phyloP scores from a whole-genome alignment of 768 basidiomycete genomes.

The Lactarius pseudohatsudake region DNA sequence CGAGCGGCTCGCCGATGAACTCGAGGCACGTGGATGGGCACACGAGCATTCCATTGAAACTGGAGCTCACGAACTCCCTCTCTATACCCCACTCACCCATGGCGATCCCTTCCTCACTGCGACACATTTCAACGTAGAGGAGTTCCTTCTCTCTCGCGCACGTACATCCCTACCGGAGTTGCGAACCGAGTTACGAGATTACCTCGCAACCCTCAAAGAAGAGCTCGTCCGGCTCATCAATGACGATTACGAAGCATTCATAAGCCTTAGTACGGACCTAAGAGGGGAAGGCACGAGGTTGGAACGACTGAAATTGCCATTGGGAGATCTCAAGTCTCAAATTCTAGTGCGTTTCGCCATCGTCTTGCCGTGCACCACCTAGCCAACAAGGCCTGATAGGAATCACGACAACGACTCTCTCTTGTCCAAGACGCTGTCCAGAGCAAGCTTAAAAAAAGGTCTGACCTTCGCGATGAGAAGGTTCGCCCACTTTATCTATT shows the following conservation, averaged over 20 bases:
- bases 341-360: conserved; percentile 56
- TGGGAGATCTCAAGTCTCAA: conserved; percentile 59
- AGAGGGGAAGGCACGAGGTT: conserved; percentile 79
- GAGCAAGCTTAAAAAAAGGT: conserved; percentile 71
- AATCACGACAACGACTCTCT: conserved; percentile 62
- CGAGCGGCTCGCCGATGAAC: conserved; percentile 71
- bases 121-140: conserved; percentile 74
- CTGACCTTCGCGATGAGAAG: conserved; percentile 83
- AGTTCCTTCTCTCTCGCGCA: conserved; percentile 82
- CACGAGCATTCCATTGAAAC: conserved; percentile 45
- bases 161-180: conserved; percentile 87
- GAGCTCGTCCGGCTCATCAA: conserved; percentile 96
- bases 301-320: conserved; percentile 63
- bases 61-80: conserved; percentile 52
- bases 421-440: conserved; percentile 72
- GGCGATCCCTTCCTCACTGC: conserved; percentile 70
- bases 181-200: conserved; percentile 82
- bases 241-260: conserved; percentile 97
- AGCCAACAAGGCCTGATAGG: conserved; percentile 38
- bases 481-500: conserved; percentile 39
- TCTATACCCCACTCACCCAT: conserved; percentile 75
- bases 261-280: conserved; percentile 91
- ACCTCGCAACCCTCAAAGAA: conserved; percentile 80
- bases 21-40: conserved; percentile 39
- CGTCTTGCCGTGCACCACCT: conserved; percentile 5